Evolutionary conservation across 2,329 filamentous ascomycete species (phyloP), one percentile per base, ranked within the genome.

Genomic region (Fusarium clavum): DNA sequence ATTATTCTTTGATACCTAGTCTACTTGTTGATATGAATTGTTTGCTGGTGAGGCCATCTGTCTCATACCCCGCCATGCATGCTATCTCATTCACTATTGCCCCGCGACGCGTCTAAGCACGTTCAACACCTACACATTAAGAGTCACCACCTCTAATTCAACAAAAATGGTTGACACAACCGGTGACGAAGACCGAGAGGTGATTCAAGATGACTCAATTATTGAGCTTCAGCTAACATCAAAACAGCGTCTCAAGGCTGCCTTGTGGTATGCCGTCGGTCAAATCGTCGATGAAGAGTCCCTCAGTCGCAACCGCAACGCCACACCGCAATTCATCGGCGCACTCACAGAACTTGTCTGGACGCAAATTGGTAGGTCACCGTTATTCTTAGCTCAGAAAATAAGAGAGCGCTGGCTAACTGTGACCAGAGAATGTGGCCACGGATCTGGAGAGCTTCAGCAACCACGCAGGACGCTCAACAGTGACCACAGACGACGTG

Each of bases 241-340:
- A 55, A 27, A 10, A 8, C 71, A 97, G 91, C 90, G 91, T 69
- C 87, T 96, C 75, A 97, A 97, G 84, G 90, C 92, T 38, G 92
- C 92, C 16, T 87, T 97, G 25, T 97, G 94, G 94, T 91, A 91
- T 76, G 88, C 90, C 25, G 88, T 97, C 64, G 93, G 93, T 71
- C 92, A 94, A 78, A 95, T 97, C 64, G 92, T 97, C 69, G 95
- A 98, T 78, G 90, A 95, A 71, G 92, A 97, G 77, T 91, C 90
- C 13, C 67, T 82, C 30, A 73, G 74, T 18, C 78, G 80, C 57
- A 81, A 92, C 77, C 87, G 93, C 69, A 98, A 97, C 79, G 93
- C 94, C 9, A 97, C 95, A 27, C 93, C 93, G 3, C 94, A 97
- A 76, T 97, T 97, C 79, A 97, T 97, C 72, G 94, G 91, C 11